Evolutionary conservation across 2,329 filamentous ascomycete genomes (phyloP), one percentile per base, ranked within the genome.

Genomic region (Didymella keratinophila): DNA sequence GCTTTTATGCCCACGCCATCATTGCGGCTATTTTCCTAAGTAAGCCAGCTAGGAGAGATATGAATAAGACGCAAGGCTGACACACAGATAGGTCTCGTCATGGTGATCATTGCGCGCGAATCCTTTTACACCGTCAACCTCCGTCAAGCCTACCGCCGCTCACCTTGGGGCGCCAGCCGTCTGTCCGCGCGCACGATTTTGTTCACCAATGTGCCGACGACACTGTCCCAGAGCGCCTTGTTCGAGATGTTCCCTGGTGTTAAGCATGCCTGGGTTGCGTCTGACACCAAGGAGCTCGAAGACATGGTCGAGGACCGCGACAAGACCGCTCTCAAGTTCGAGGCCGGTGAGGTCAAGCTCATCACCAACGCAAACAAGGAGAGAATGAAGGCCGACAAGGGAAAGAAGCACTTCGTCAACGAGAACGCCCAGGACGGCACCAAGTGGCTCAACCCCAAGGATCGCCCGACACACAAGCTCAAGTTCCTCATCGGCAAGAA

Each of bases 361-460:
- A 74, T 78, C 28, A 73, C 71, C 21, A 71, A 73, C 30, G 76
- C 91, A 58, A 94, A 94, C 77, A 82, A 82, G 53, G 86, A 85
- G 18, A 88, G 91, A 49, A 77, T 87, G 59, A 93, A 92, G 80
- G 82, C 84, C 1, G 73, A 85, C 57, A 89, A 76, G 62, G 80
- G 67, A 43, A 78, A 80, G 50, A 74, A 79, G 58, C 80, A 82
- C 47, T 78, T 80, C 30, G 67, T 80, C 44, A 65, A 78, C 2
- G 72, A 74, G 20, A 68, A 79, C 61, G 69, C 81, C 5, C 78
- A 68, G 25, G 73, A 80, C 30, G 81, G 83, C 11, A 60, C 73
- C 18, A 72, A 76, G 49, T 81, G 78, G 74, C 56, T 77, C 32
- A 72, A 76, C 48, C 71, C 76, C 34, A 78, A 78, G 67, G 69